These are phyloP conservation scores for Penicillium ucsense DNA, from an alignment of 495 filamentous ascomycete species.

Conservation along the genomic window DNA sequence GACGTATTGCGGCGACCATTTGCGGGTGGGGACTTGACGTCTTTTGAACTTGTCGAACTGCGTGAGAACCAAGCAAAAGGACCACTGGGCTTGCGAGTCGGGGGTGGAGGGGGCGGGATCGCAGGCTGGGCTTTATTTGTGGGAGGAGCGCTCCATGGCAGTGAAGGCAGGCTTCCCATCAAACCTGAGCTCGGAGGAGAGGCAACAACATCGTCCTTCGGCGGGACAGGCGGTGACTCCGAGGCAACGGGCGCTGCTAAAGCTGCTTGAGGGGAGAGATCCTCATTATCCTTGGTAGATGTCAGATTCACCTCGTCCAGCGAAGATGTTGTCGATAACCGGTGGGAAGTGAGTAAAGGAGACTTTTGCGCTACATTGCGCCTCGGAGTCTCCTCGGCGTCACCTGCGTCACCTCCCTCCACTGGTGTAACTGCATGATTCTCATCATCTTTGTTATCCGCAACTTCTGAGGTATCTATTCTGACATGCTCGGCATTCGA, in stretches of 20 bases:
- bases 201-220: conserved; percentile 36
- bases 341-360: conserved; percentile 49
- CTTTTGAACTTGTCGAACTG: conserved; percentile 52
- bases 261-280: conserved; percentile 11
- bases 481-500: conserved; percentile 4
- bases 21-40: conserved; percentile 42
- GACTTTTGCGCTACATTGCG: conserved; percentile 36
- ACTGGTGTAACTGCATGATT: conserved; percentile 12
- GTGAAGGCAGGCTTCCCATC: conserved; percentile 40
- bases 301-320: conserved; percentile 64
- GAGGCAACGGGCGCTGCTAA: conserved; percentile 17
- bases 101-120: conserved; percentile 33
- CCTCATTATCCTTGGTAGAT: conserved; percentile 39
- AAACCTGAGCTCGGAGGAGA: conserved; percentile 30
- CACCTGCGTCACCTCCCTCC: conserved; percentile 3
- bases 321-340: conserved; percentile 49
- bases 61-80: conserved; percentile 85
- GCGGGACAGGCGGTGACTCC: conserved; percentile 39
- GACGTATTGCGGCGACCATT: conserved; percentile 56
- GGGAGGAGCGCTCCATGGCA: conserved; percentile 40
- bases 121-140: conserved; percentile 32
- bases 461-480: conserved; percentile 1
- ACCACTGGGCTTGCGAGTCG: conserved; percentile 59
- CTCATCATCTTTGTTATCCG: conserved; percentile 11
- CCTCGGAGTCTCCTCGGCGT: conserved; percentile 25